These are phyloP conservation scores for Lachancea waltii DNA, from an alignment of 805 yeast species.

Conservation along the genomic window DNA sequence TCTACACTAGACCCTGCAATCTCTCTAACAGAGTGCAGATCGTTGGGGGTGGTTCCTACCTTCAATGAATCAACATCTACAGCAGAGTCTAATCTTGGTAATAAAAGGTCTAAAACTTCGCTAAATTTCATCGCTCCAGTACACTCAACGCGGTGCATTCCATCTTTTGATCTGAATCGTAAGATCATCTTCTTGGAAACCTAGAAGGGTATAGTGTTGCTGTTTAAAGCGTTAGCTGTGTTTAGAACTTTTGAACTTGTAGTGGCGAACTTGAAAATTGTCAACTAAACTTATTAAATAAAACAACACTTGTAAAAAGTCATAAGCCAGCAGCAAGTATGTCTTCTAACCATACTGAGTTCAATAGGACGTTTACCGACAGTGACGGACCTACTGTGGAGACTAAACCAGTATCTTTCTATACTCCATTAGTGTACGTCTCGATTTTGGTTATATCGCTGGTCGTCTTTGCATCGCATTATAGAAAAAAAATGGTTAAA, in stretches of 20 bases:
- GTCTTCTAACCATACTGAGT: constrained; percentile 10
- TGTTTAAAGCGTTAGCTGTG: not conserved
- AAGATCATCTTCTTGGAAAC: constrained; percentile 40
- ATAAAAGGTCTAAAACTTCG: constrained; percentile 38
- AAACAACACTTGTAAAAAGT: not conserved
- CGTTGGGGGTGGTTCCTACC: constrained; percentile 27
- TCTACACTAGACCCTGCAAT: constrained; percentile 29
- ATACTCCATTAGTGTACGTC: constrained; percentile 73
- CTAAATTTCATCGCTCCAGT: constrained; percentile 41
- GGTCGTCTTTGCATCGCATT: constrained; percentile 59
- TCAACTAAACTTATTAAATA: not conserved
- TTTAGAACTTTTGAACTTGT: not conserved
- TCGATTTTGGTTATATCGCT: constrained; percentile 61
- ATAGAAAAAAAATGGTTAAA: constrained; percentile 48
- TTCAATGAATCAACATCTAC: constrained; percentile 25
- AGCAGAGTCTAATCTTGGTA: constrained; percentile 17
- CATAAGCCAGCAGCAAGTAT: not conserved
- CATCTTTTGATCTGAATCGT: constrained; percentile 79
- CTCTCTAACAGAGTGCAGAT: constrained; percentile 22
- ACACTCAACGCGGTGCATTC: constrained; percentile 63
- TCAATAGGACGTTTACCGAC: constrained; percentile 10
- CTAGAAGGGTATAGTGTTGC: no score
- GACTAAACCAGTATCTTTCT: constrained; percentile 43
- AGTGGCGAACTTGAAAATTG: not conserved
- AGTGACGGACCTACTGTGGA: constrained; percentile 26